Conservation (phyloP, 116 monocot genomes). For the Trichopus zeylanicus region DNA sequence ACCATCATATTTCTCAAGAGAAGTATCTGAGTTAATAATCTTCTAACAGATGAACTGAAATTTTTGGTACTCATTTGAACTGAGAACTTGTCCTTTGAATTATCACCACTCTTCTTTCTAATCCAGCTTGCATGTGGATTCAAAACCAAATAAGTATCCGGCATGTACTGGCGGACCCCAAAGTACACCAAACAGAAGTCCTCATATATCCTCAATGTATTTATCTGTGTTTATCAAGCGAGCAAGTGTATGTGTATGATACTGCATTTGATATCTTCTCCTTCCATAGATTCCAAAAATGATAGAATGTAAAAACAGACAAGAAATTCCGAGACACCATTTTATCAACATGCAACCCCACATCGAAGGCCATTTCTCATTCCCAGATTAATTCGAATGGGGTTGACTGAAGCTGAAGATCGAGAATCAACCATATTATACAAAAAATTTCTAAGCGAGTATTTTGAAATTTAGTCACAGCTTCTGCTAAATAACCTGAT, state of each 20-base stretch:
- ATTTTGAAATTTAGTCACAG: slow-evolving; percentile 9
- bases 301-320: slow-evolving; percentile 18
- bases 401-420: slow-evolving; percentile 25
- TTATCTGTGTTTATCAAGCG: not conserved
- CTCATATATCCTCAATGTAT: not conserved
- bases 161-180: slow-evolving; percentile 19
- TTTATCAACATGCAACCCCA: not conserved
- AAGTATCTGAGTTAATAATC: slow-evolving; percentile 21
- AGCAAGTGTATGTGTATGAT: slow-evolving; percentile 1
- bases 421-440: slow-evolving; percentile 30
- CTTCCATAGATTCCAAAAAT: slow-evolving; percentile 37
- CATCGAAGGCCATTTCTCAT: slow-evolving; percentile 2
- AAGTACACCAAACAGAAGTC: slow-evolving; percentile 40
- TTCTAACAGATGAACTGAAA: slow-evolving; percentile 12
- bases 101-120: not conserved
- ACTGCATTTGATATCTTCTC: slow-evolving; percentile 12
- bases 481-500: slow-evolving; percentile 2
- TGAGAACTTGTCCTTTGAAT: not conserved
- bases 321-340: slow-evolving; percentile 6
- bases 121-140: slow-evolving; percentile 22
- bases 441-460: slow-evolving; percentile 22
- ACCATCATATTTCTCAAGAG: slow-evolving; percentile 21
- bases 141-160: slow-evolving; percentile 9
- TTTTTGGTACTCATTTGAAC: slow-evolving; percentile 2
- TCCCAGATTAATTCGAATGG: slow-evolving; percentile 14